phyloP scores from a whole-genome alignment of 192 early-diverging fungal genomes.

The Helicostylum pulchrum region DNA sequence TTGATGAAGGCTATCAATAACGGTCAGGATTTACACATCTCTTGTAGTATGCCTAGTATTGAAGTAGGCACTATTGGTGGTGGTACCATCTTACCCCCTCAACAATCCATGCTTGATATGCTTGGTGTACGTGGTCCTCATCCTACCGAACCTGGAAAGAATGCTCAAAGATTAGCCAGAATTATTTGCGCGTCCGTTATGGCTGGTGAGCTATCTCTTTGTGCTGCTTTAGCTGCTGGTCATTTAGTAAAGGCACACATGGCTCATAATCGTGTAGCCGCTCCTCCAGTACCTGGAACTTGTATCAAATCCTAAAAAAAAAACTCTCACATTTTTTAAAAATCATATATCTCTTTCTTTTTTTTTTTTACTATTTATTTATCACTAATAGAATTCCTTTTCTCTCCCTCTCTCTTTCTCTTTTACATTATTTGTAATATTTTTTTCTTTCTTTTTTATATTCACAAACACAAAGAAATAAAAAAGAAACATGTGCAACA shows the following conservation, averaged over 20 bases:
- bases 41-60: constrained; percentile 90
- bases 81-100: constrained; percentile 79
- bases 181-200: constrained; percentile 89
- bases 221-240: constrained; percentile 83
- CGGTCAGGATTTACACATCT: constrained; percentile 78
- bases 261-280: constrained; percentile 69
- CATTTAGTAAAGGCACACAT: constrained; percentile 89
- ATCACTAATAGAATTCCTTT: too few relatives aligned
- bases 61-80: constrained; percentile 96
- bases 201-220: constrained; percentile 88
- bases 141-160: constrained; percentile 71
- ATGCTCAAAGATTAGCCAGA: constrained; percentile 82
- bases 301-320: constrained; percentile 43
- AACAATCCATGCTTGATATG: constrained; percentile 85
- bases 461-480: neutral
- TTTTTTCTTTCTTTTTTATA: constrained; percentile 5
- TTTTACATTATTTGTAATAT: neutral
- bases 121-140: constrained; percentile 84
- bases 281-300: constrained; percentile 27
- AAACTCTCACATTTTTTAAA: neutral
- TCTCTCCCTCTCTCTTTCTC: neutral
- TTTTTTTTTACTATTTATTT: constrained; percentile 7
- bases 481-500: neutral
- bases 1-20: constrained; percentile 86
- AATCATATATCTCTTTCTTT: neutral